Evolutionary conservation across 176 grass and related monocot genomes (phyloP), one percentile per base, ranked within the genome.

Genomic region (Urochloa ruziziensis): DNA sequence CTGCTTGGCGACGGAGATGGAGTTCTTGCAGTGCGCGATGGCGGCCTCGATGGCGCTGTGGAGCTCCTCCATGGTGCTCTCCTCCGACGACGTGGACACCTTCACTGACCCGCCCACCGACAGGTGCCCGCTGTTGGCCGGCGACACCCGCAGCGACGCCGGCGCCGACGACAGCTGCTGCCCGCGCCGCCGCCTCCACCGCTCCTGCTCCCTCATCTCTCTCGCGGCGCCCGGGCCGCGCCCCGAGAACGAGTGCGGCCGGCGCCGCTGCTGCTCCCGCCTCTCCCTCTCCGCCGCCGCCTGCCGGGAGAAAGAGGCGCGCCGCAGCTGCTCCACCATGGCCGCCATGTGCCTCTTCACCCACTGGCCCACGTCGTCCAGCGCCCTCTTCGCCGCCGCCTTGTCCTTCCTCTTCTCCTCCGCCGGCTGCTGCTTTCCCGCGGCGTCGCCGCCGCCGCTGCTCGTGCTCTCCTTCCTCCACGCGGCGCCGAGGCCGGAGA

Each of bases 11-110:
- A 44, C 72, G 65, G 85, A 57, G 40, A 94, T 89, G 85, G 96
- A 98, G 67, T 88, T 96, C 83, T 98, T 98, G 84, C 96, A 98
- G 86, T 98, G 96, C 53, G 93, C 93, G 67, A 98, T 96, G 93
- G 96, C 93, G 4, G 96, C 93, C 84, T 98, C 84, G 73, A 98
- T 96, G 53, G 96, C 93, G 82, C 88, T 94, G 54, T 96, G 93
- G 51, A 98, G 87, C 80, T 98, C 96, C 77, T 98, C 91, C 96
- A 96, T 98, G 27, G 96, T 94, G 87, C 93, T 98, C 81, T 90
- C 89, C 33, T 98, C 91, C n/a, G 89, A 88, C 53, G 89, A 94
- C 34, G 91, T 91, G 6, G 91, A 93, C 40, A 90, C 82, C 73
- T 93, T 91, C 43, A 93, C 84, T 15, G 91, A 91, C 8, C 87